phyloP scores from a whole-genome alignment of 2,329 filamentous ascomycete species.

The Aspergillus caelatus region DNA sequence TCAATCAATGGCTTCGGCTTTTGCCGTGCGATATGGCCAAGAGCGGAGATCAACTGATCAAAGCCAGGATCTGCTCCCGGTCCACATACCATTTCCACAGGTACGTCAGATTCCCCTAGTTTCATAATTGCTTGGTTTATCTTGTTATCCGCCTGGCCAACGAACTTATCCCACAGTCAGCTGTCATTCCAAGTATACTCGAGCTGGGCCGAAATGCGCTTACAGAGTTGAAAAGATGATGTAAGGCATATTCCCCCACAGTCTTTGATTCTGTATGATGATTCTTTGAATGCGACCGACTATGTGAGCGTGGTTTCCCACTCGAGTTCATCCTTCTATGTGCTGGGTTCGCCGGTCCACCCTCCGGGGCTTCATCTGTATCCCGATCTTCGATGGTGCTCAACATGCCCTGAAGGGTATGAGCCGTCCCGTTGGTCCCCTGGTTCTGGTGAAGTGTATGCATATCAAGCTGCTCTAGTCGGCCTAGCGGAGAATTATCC shows the following conservation, averaged over 20 bases:
- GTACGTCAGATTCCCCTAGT: constrained; percentile 76
- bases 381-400: constrained; percentile 45
- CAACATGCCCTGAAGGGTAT: constrained; percentile 32
- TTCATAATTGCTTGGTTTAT: constrained; percentile 84
- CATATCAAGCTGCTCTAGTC: constrained; percentile 38
- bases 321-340: constrained; percentile 59
- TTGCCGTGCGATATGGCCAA: constrained; percentile 91
- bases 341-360: constrained; percentile 27
- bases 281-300: constrained; percentile 74
- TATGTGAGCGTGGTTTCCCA: constrained; percentile 67
- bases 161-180: constrained; percentile 65
- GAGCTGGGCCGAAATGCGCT: constrained; percentile 36
- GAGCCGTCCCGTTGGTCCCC: constrained; percentile 45
- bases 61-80: constrained; percentile 85
- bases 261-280: constrained; percentile 78
- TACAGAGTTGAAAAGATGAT: constrained; percentile 92
- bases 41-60: constrained; percentile 88
- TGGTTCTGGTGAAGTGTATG: constrained; percentile 31
- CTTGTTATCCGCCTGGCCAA: constrained; percentile 94
- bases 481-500: constrained; percentile 41
- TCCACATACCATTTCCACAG: constrained; percentile 88
- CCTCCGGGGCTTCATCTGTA: constrained; percentile 28
- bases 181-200: constrained; percentile 1
- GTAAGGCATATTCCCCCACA: constrained; percentile 95
- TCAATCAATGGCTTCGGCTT: constrained; percentile 96